These are phyloP conservation scores for Cryptosporidium bovis DNA, from an alignment of 169 alveolate species.

Conservation along the genomic window DNA sequence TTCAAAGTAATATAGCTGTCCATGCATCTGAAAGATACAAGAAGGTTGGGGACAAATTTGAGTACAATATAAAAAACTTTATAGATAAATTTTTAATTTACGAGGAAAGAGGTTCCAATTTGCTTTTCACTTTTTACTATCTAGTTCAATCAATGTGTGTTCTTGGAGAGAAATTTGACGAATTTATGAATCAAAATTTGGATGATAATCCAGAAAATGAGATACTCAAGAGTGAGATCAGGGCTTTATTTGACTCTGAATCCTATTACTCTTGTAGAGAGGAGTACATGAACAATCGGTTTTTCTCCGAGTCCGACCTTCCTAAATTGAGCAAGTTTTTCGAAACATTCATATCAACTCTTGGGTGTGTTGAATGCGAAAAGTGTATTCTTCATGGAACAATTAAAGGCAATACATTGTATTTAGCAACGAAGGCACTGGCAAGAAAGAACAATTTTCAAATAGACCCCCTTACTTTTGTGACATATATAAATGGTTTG, in stretches of 20 bases:
- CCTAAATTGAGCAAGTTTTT: conserved; percentile 21
- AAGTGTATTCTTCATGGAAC: conserved; percentile 72
- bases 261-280: conserved; percentile 38
- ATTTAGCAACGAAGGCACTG: conserved; percentile 32
- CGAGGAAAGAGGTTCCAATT: conserved; percentile 51
- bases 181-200: conserved; percentile 16
- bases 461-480: conserved; percentile 32
- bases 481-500: conserved; percentile 54
- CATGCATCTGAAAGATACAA: conserved; percentile 68
- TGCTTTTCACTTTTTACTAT: conserved; percentile 54
- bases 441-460: neutral
- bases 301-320: neutral
- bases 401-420: conserved; percentile 49
- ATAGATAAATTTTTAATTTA: conserved; percentile 42
- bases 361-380: conserved; percentile 72
- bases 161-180: conserved; percentile 23
- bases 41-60: conserved; percentile 13
- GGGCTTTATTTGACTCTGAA: neutral
- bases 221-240: conserved; percentile 23
- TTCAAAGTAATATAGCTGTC: conserved; percentile 66
- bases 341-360: conserved; percentile 21
- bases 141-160: conserved; percentile 33
- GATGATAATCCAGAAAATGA: conserved; percentile 16
- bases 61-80: conserved; percentile 53
- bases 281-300: conserved; percentile 5